Conservation (phyloP, 345 rosid species). For the Arabis hirsuta region DNA sequence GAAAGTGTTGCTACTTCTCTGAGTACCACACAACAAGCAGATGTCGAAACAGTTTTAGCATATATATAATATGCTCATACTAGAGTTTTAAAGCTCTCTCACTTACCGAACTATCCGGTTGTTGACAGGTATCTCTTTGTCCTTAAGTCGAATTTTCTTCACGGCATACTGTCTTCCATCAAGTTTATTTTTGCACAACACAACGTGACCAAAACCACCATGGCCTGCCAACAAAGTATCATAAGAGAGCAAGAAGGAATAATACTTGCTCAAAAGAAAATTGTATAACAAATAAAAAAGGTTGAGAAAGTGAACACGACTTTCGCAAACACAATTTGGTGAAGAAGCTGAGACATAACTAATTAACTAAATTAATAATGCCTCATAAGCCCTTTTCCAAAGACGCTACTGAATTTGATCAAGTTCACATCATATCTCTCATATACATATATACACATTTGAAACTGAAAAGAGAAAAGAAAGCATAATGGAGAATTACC, state of each 20-base stretch:
- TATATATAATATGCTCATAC: background rate
- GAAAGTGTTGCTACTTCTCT: constrained; percentile 99
- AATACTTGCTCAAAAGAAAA: constrained; percentile 5
- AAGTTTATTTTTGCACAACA: constrained; percentile 90
- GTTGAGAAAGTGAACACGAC: constrained; percentile 3
- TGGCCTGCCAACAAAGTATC: constrained; percentile 60
- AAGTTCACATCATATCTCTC: constrained; percentile 20
- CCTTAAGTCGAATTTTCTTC: constrained; percentile 94
- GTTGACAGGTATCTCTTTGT: constrained; percentile 72
- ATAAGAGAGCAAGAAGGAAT: constrained; percentile 24
- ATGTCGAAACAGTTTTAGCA: constrained; percentile 32
- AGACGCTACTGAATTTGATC: constrained; percentile 9
- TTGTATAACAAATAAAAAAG: constrained; percentile 4
- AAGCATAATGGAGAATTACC: constrained; percentile 52
- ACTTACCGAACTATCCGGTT: constrained; percentile 81
- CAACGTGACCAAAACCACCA: constrained; percentile 96
- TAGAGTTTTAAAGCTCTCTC: constrained; percentile 22
- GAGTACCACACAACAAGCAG: constrained; percentile 45
- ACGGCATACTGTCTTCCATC: constrained; percentile 99
- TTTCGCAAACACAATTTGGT: background rate
- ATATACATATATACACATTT: background rate
- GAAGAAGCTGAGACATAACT: constrained; percentile 15
- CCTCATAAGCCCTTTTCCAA: constrained; percentile 8
- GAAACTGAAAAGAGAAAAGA: constrained; percentile 16
- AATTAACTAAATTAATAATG: constrained; percentile 1